phyloP scores from a whole-genome alignment of 495 filamentous ascomycete genomes.

The Chaetomidium leptoderma region DNA sequence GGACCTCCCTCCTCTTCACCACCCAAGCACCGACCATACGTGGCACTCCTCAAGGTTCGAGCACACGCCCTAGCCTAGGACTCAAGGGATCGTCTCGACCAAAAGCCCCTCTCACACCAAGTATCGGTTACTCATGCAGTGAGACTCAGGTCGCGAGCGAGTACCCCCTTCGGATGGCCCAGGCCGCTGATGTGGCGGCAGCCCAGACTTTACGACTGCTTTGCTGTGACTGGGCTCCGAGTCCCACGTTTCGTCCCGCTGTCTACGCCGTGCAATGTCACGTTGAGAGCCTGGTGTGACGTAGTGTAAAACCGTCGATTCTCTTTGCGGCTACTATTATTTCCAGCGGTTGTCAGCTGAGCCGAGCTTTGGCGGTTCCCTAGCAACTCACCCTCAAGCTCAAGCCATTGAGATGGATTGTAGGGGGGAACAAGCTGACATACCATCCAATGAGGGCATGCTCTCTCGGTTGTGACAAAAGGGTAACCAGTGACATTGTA shows the following conservation, averaged over 20 bases:
- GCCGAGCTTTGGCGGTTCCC: conserved; percentile 23
- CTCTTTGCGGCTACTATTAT: conserved; percentile 38
- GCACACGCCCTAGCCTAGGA: not conserved
- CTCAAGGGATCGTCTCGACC: not conserved
- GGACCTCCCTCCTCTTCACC: conserved; percentile 37
- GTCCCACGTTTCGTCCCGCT: conserved; percentile 30
- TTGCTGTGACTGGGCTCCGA: conserved; percentile 43
- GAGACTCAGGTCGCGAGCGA: conserved; percentile 30
- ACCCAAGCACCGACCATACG: conserved; percentile 42
- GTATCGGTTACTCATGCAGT: conserved; percentile 35
- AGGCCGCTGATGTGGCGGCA: conserved; percentile 31
- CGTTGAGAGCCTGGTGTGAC: conserved; percentile 32
- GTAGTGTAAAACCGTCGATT: conserved; percentile 28
- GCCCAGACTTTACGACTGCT: conserved; percentile 36
- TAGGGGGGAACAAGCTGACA: conserved; percentile 6
- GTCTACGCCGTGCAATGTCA: conserved; percentile 29
- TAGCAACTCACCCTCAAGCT: conserved; percentile 20
- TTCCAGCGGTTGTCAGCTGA: conserved; percentile 32
- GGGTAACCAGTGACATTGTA: conserved; percentile 33
- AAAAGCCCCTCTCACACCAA: conserved; percentile 33
- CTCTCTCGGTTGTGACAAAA: not conserved
- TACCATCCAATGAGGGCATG: conserved; percentile 24
- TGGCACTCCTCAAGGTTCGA: conserved; percentile 41
- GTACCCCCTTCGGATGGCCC: conserved; percentile 25
- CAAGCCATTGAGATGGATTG: conserved; percentile 28